These are phyloP conservation scores for Pseudopithomyces maydicus DNA, from an alignment of 2,329 filamentous ascomycete species.

Conservation along the genomic window DNA sequence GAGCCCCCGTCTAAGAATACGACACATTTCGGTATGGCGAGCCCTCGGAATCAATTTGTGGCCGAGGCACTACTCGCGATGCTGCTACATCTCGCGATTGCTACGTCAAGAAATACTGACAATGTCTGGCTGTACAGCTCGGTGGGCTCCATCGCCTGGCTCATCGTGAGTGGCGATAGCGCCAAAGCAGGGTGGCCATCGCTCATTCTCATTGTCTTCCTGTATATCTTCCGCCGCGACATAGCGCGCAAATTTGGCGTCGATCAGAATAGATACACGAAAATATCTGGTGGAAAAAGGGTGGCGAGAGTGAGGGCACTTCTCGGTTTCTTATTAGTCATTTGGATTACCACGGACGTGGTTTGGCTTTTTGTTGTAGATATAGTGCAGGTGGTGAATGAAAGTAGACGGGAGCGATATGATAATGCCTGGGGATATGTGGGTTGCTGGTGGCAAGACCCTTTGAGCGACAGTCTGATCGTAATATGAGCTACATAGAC, in stretches of 20 bases:
- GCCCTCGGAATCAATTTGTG: constrained; percentile 4
- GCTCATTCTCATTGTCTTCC: constrained; percentile 12
- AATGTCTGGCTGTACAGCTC: constrained; percentile 17
- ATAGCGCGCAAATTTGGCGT: constrained; percentile 12
- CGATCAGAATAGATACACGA: neutral
- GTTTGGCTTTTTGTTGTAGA: constrained; percentile 16
- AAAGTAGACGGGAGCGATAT: neutral
- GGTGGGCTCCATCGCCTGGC: constrained; percentile 12
- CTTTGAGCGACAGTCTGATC: constrained; percentile 17
- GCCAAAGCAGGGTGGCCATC: constrained; percentile 10
- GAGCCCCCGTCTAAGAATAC: neutral
- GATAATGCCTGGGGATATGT: neutral
- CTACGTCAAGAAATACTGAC: constrained; percentile 2
- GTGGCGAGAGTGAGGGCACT: constrained; percentile 13
- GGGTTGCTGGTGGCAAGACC: constrained; percentile 19
- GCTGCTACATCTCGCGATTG: constrained; percentile 15
- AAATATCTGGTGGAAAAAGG: constrained; percentile 2
- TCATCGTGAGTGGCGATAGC: neutral
- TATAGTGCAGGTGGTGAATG: constrained; percentile 14
- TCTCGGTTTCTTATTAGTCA: constrained; percentile 4
- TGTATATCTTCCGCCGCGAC: constrained; percentile 18
- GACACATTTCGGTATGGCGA: neutral
- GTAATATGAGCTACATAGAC: constrained; percentile 11
- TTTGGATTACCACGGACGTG: constrained; percentile 16
- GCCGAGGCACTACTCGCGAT: constrained; percentile 13